Base-by-base conservation (phyloP, 2,329 filamentous ascomycete genomes). In the Fusarium sp. region DNA sequence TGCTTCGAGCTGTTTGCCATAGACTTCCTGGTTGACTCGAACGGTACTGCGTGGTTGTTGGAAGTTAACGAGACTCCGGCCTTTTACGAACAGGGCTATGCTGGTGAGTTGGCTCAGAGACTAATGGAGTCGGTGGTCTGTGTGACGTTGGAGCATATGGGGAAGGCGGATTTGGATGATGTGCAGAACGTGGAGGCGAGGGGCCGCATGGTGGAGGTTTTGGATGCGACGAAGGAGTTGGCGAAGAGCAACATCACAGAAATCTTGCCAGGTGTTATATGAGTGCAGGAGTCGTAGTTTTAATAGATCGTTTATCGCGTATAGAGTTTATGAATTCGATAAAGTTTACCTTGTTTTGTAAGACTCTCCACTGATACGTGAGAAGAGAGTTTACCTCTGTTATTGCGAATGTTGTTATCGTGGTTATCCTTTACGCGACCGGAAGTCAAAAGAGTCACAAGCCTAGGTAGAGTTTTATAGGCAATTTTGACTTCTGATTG, bases 21-120 rank as follows among this genome's bases (percentile, higher is more conserved):
- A 1, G 78, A 80, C 43, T 80, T 78, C 23, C 60, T 80, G 19
- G 49, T 80, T 8, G 78, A 80, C 38, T 62, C 65, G 0, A 55
- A 56, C 0, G 78, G 77, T 0, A 72, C 52, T 1, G 75, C 72
- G 0, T 80, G 78, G 78, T 52, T 80, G 0, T 54, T 80, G 1
- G 78, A 80, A 57, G 77, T 76, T 1, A 80, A 80, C 19, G 77
- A 80, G 66, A 78, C 77, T 21, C 78, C 78, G 0, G 78, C 78
- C 0, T 79, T 80, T 39, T 80, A 80, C 42, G 56, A 80, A 20
- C 67, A 76, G 1, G 76, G 75, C 0, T 71, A 77, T 2, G 77
- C 78, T 0, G 77, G 77, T 0, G 69, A 74, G n/a, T 36, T 80
- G 44, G 73, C 78, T 0, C 30, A 73, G 38, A 62, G 76, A 0